A percentile compares a stretch with the other conserved stretches of the same genome.
phyloP scores from a whole-genome alignment of 108 stramenopile genomes.

The Fragilariopsis cylindrus region DNA sequence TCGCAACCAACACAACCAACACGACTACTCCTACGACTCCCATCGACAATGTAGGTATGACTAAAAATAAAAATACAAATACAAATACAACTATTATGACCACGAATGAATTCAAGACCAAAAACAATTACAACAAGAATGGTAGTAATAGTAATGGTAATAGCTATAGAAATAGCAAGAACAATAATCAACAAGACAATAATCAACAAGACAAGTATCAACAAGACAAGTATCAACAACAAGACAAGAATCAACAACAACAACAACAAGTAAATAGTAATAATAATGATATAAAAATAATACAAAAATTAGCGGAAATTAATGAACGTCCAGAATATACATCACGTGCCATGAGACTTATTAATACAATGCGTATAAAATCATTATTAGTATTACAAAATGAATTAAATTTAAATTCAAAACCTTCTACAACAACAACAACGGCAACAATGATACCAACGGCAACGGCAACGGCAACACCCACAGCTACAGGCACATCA shows the following conservation, averaged over 20 bases:
- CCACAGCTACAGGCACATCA: not conserved
- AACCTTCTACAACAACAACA: not conserved
- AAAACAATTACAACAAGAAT: not conserved
- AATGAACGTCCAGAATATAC: constrained; percentile 29
- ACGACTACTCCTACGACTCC: no score
- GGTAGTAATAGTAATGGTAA: not conserved
- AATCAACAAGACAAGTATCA: no score
- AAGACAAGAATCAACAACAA: not conserved
- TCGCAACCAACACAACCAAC: no score
- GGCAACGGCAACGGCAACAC: not conserved
- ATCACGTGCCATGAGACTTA: constrained; percentile 23
- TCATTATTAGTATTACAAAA: constrained; percentile 5
- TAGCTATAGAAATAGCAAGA: not conserved
- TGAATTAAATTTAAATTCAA: not conserved
- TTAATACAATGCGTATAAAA: constrained; percentile 24
- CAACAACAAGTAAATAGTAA: not conserved
- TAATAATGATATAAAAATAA: not conserved
- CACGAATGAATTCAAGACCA: not conserved
- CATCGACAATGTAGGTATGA: no score
- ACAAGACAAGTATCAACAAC: not conserved
- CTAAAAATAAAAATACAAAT: no score
- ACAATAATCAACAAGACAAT: not conserved
- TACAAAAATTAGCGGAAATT: constrained; percentile 24
- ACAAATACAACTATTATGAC: no score
- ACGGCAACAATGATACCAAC: no score